These are phyloP conservation scores for Ceratocystis alfenasii DNA, from an alignment of 2,329 filamentous ascomycete species.

Conservation along the genomic window DNA sequence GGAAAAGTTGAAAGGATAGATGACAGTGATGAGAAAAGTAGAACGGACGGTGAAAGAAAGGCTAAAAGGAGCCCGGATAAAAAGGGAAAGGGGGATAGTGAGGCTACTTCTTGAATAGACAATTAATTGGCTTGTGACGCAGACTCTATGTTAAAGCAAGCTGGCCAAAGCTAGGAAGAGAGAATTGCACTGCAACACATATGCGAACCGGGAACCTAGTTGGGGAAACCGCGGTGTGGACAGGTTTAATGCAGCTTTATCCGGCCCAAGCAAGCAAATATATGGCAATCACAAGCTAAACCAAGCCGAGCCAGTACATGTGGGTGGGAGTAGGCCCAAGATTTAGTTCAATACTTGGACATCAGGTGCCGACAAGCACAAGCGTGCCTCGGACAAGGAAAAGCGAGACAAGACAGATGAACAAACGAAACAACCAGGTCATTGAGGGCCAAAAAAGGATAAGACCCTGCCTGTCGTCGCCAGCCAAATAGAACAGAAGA, in stretches of 20 bases:
- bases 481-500: not conserved
- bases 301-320: slow-evolving; percentile 2
- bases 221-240: slow-evolving; percentile 19
- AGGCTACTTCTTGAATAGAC: not conserved
- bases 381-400: slow-evolving; percentile 1
- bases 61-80: not conserved
- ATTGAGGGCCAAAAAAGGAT: not conserved
- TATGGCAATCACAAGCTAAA: slow-evolving; percentile 2
- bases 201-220: slow-evolving; percentile 8
- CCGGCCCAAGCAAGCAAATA: not conserved
- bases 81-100: not conserved
- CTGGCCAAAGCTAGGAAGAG: not conserved
- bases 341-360: too few species aligned
- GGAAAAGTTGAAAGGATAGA: not conserved
- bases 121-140: not conserved
- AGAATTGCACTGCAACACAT: too few species aligned
- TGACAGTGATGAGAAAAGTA: not conserved
- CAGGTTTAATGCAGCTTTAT: not conserved
- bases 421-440: not conserved
- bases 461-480: not conserved
- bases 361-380: not conserved
- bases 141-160: slow-evolving; percentile 6
- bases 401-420: slow-evolving; percentile 1
- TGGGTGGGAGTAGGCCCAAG: not conserved
- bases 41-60: not conserved